Conservation (phyloP, 179 eudicot genomes). For the Pouteria campechiana region DNA sequence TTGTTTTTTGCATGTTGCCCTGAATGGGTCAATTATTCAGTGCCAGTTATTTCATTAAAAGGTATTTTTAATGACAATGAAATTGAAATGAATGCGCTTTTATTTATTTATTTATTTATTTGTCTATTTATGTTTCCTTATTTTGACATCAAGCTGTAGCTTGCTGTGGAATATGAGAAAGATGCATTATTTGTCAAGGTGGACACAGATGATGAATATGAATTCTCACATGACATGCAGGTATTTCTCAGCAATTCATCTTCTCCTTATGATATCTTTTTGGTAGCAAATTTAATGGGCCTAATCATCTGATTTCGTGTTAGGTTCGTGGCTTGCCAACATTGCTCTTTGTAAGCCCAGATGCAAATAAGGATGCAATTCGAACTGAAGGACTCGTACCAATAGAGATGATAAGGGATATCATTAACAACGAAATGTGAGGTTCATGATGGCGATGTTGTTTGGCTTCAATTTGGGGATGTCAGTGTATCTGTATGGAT, state of each 20-base stretch:
- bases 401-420: conserved; percentile 87
- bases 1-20: too few relatives aligned
- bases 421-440: conserved; percentile 74
- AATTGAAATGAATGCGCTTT: too few relatives aligned
- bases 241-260: too few relatives aligned
- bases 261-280: too few relatives aligned
- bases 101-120: too few relatives aligned
- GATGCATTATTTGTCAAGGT: conserved; percentile 77
- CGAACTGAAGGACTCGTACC: conserved; percentile 96
- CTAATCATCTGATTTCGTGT: conserved; percentile 4
- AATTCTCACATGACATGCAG: conserved; percentile 97
- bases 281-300: too few relatives aligned
- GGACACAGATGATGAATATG: conserved; percentile 92
- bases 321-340: conserved; percentile 99
- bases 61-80: too few relatives aligned
- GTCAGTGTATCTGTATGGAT: too few relatives aligned
- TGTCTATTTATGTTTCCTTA: neutral
- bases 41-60: too few relatives aligned
- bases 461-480: too few relatives aligned
- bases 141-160: conserved; percentile 26
- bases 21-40: too few relatives aligned
- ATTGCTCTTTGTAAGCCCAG: conserved; percentile 85
- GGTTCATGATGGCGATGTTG: too few relatives aligned
- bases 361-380: conserved; percentile 83
- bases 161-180: conserved; percentile 86